Evolutionary conservation across 2,329 filamentous ascomycete genomes (phyloP).

Genomic region (Epichloe scottii): DNA sequence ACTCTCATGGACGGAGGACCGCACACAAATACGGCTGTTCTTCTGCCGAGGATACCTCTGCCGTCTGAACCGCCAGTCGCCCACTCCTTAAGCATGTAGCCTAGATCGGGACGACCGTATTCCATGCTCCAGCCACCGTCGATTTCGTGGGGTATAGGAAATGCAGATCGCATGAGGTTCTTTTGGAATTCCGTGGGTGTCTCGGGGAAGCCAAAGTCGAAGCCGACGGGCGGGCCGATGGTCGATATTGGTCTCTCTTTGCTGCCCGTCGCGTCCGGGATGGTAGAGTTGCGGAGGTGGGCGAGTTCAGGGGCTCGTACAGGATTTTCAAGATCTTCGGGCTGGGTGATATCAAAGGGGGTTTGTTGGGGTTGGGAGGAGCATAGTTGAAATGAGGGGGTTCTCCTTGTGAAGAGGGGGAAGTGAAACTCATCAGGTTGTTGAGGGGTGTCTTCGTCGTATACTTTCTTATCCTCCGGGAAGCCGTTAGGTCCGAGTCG

Average conservation of each 20-base stretch:
- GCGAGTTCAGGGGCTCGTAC: conserved; percentile 41
- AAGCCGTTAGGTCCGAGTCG: conserved; percentile 16
- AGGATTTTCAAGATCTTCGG: conserved; percentile 14
- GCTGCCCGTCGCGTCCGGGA: conserved; percentile 15
- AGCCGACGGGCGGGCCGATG: conserved; percentile 48
- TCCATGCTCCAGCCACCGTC: conserved; percentile 82
- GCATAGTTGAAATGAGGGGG: conserved; percentile 48
- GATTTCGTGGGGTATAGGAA: conserved; percentile 55
- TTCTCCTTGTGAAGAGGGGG: conserved; percentile 37
- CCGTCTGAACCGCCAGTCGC: conserved; percentile 57
- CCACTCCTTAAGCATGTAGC: conserved; percentile 75
- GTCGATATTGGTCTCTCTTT: conserved; percentile 38
- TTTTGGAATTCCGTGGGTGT: conserved; percentile 83
- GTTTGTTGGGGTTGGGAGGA: conserved; percentile 21
- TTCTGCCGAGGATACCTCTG: conserved; percentile 58
- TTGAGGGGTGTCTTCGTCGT: conserved; percentile 11
- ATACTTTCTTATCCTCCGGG: conserved; percentile 29
- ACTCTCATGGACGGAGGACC: conserved; percentile 79
- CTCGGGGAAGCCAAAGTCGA: conserved; percentile 69
- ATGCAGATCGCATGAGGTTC: conserved; percentile 81
- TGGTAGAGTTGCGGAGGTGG: conserved; percentile 38
- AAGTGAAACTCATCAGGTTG: conserved; percentile 40
- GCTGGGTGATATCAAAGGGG: conserved; percentile 13
- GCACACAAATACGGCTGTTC: conserved; percentile 86
- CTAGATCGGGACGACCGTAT: conserved; percentile 80